Conservation (phyloP, 495 filamentous ascomycete genomes). For the Penicillium manginii region DNA sequence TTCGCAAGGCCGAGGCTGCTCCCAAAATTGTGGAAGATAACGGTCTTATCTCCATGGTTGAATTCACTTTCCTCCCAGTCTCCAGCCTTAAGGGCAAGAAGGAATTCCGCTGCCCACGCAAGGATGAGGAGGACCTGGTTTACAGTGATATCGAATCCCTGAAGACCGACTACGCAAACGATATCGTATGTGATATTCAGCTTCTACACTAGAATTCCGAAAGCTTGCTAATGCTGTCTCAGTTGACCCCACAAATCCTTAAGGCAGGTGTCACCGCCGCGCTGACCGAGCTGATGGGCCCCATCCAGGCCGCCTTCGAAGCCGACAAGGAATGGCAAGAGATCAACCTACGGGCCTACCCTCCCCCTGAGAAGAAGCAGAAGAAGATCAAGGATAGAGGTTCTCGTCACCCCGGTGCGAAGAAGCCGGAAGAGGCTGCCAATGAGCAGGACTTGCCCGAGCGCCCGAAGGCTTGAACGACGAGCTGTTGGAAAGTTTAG, state of each 20-base stretch:
- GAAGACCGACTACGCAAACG: constrained; percentile 76
- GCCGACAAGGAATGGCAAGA: constrained; percentile 79
- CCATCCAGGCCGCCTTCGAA: constrained; percentile 74
- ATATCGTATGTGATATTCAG: constrained; percentile 63
- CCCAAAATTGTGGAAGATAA: constrained; percentile 82
- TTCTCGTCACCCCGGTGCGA: constrained; percentile 59
- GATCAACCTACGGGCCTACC: constrained; percentile 81
- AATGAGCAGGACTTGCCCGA: constrained; percentile 37
- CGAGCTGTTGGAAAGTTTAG: too few relatives aligned
- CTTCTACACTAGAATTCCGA: constrained; percentile 15
- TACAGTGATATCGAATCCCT: constrained; percentile 75
- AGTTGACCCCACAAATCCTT: constrained; percentile 83
- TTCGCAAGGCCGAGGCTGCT: constrained; percentile 64
- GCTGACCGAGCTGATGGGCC: constrained; percentile 70
- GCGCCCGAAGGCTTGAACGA: constrained; percentile 17
- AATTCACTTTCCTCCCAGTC: constrained; percentile 81
- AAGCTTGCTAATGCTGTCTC: constrained; percentile 33
- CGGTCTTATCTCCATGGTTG: constrained; percentile 79
- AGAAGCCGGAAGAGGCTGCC: neutral
- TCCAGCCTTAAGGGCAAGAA: constrained; percentile 41
- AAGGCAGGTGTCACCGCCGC: constrained; percentile 76
- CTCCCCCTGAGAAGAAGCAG: constrained; percentile 69
- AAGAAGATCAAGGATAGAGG: constrained; percentile 85
- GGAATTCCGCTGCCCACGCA: constrained; percentile 45
- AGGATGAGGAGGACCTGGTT: constrained; percentile 65